Evolutionary conservation across 1,139 yeast species (phyloP).

Genomic region (Geotrichum restrictum): DNA sequence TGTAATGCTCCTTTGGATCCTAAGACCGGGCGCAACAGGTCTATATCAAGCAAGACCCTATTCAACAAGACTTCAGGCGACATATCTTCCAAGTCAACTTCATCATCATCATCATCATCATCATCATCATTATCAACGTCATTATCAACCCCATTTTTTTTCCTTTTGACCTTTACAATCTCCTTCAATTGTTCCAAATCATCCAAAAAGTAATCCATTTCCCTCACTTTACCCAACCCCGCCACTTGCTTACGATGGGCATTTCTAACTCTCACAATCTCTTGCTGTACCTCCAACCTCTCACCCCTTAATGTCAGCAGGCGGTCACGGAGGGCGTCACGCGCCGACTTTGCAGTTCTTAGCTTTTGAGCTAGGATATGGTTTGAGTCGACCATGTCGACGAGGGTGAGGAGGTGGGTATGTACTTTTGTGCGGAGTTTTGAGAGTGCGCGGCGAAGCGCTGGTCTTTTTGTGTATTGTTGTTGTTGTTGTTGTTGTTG

Average conservation of each 20-base stretch:
- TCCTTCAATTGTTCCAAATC: slow-evolving; percentile 20
- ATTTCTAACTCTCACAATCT: slow-evolving; percentile 25
- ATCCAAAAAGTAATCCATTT: slow-evolving; percentile 23
- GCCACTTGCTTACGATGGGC: slow-evolving; percentile 19
- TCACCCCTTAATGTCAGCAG: slow-evolving; percentile 27
- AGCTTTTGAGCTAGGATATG: slow-evolving; percentile 23
- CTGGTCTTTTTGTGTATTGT: slow-evolving; percentile 5
- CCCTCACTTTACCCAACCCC: slow-evolving; percentile 19
- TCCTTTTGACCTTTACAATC: background rate
- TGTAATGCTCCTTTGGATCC: slow-evolving; percentile 7
- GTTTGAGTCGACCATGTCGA: slow-evolving; percentile 27
- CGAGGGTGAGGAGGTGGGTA: slow-evolving; percentile 24
- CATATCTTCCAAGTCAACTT: background rate
- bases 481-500: slow-evolving; percentile 10
- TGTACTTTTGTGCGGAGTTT: slow-evolving; percentile 24
- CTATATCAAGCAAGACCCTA: slow-evolving; percentile 4
- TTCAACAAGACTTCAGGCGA: background rate
- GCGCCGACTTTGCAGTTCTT: slow-evolving; percentile 25
- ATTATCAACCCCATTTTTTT: too few species aligned
- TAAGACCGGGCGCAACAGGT: slow-evolving; percentile 3
- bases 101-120: background rate
- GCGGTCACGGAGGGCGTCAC: slow-evolving; percentile 25
- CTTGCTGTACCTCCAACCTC: slow-evolving; percentile 23
- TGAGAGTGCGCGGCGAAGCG: slow-evolving; percentile 18
- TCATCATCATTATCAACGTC: too few species aligned